Conservation (phyloP, 768 basidiomycete genomes). For the Boletales sp. region DNA sequence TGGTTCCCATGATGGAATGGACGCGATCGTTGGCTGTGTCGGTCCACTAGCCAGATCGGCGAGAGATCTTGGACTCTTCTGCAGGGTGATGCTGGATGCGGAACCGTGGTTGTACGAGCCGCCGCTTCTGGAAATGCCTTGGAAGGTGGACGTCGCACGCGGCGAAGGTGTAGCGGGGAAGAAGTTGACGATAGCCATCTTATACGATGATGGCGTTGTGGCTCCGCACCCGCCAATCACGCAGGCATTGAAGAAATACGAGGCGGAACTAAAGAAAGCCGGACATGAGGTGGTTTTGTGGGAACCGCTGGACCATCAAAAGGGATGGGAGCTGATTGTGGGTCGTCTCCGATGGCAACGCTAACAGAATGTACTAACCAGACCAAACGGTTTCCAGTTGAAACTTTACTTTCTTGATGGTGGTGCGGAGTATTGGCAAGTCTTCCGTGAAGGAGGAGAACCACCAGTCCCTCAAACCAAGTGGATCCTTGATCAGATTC, state of each 20-base stretch:
- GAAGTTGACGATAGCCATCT: constrained; percentile 42
- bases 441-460: constrained; percentile 33
- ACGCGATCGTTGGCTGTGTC: constrained; percentile 47
- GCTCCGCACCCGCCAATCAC: constrained; percentile 46
- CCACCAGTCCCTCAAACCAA: constrained; percentile 38
- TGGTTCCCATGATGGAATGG: constrained; percentile 52
- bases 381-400: constrained; percentile 19
- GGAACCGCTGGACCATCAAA: constrained; percentile 41
- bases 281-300: constrained; percentile 53
- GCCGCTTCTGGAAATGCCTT: constrained; percentile 47
- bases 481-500: constrained; percentile 43
- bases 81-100: constrained; percentile 41
- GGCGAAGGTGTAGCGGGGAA: constrained; percentile 35
- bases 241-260: constrained; percentile 38
- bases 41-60: constrained; percentile 48
- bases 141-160: constrained; percentile 39
- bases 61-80: constrained; percentile 48
- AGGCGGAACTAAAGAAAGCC: constrained; percentile 37
- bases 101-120: constrained; percentile 47
- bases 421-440: constrained; percentile 42
- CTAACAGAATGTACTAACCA: neutral
- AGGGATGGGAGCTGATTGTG: constrained; percentile 48
- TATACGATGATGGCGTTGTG: constrained; percentile 51
- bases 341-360: neutral
- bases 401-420: constrained; percentile 51